These are phyloP conservation scores for Biscogniauxia sp. DNA, from an alignment of 2,329 filamentous ascomycete species.

Conservation along the genomic window DNA sequence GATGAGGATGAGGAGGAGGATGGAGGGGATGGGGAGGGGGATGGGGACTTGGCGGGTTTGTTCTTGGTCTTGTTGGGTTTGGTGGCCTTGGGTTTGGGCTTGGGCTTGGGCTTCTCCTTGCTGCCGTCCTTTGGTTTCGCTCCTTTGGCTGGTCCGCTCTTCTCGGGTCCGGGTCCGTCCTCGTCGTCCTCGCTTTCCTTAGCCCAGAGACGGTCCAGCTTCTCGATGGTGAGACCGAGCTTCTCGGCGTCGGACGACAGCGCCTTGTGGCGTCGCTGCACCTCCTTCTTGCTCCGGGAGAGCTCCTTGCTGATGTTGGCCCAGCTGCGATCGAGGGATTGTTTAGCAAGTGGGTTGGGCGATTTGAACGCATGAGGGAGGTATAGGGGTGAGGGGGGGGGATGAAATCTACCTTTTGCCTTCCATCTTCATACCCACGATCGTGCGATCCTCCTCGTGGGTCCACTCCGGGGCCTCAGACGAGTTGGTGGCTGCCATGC, in stretches of 20 bases:
- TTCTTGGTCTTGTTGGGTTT: neutral
- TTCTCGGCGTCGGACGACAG: conserved; percentile 11
- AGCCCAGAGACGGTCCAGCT: conserved; percentile 11
- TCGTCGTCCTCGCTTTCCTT: neutral
- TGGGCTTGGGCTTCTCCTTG: neutral
- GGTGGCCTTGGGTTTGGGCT: neutral
- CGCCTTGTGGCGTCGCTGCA: conserved; percentile 12
- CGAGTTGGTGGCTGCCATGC: conserved; percentile 4
- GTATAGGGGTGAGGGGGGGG: no score
- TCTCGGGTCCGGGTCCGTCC: neutral
- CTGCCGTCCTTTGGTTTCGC: neutral
- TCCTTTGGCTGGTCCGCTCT: neutral
- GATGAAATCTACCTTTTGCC: conserved; percentile 14
- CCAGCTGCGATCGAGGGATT: conserved; percentile 13
- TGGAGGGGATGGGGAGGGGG: neutral
- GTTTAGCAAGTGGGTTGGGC: no score
- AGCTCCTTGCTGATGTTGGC: conserved; percentile 15
- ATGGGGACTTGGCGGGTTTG: neutral
- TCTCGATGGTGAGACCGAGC: conserved; percentile 10
- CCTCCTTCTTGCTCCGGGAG: conserved; percentile 9
- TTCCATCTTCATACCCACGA: conserved; percentile 16
- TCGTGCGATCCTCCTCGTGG: conserved; percentile 17
- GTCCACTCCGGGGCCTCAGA: conserved; percentile 16
- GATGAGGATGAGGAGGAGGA: neutral
- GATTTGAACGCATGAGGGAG: no score